Conservation (phyloP, 345 rosid genomes). For the Mangifera indica region DNA sequence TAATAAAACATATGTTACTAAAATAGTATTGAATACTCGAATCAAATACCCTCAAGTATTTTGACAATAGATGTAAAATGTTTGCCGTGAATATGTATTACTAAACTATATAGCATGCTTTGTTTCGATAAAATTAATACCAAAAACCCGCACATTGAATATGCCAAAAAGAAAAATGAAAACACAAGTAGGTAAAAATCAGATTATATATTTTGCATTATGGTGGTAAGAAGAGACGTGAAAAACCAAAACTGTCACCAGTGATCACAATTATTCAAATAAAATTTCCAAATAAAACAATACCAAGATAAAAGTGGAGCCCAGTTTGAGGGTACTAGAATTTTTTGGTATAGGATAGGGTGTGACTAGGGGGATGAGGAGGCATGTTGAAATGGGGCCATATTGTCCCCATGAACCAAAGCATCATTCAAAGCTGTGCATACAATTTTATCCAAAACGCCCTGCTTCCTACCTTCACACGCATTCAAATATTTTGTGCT, state of each 20-base stretch:
- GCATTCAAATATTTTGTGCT: background rate
- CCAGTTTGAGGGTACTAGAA: slow-evolving; percentile 19
- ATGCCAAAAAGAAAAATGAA: background rate
- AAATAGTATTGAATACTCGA: too few relatives aligned
- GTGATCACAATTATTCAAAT: slow-evolving; percentile 28
- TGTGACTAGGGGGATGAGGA: slow-evolving; percentile 19
- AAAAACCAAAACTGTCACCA: background rate
- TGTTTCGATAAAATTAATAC: too few relatives aligned
- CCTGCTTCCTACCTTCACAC: background rate
- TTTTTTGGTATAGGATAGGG: slow-evolving; percentile 39
- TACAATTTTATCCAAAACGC: background rate
- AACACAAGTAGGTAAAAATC: background rate
- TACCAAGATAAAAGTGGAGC: slow-evolving; percentile 9
- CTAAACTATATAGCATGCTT: too few relatives aligned
- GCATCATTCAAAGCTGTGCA: slow-evolving; percentile 30
- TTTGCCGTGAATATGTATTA: too few relatives aligned
- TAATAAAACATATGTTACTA: too few relatives aligned
- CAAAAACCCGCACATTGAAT: background rate
- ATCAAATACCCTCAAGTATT: too few relatives aligned
- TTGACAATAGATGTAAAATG: too few relatives aligned
- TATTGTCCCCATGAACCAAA: slow-evolving; percentile 31
- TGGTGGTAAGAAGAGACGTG: slow-evolving; percentile 14
- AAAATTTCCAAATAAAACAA: background rate
- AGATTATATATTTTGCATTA: background rate
- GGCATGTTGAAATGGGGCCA: slow-evolving; percentile 48